Conservation (phyloP, 1,284 basidiomycete genomes). For the Ganoderma boninense region DNA sequence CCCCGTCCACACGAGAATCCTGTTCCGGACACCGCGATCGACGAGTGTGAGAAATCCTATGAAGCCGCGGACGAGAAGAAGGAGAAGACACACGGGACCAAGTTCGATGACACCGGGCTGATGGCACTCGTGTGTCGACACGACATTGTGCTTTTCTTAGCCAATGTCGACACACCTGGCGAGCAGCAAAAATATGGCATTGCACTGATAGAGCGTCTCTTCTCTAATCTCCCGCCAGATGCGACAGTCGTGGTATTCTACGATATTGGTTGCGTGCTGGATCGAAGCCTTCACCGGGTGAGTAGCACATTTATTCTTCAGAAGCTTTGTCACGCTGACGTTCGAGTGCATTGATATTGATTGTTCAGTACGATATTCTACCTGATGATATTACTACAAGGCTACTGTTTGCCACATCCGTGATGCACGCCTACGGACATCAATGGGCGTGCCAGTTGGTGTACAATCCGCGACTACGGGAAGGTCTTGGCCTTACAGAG, state of each 20-base stretch:
- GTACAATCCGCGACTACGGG: conserved; percentile 43
- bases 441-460: too few relatives aligned
- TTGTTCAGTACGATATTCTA: conserved; percentile 48
- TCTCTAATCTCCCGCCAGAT: conserved; percentile 36
- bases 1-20: conserved; percentile 12
- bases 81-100: too few relatives aligned
- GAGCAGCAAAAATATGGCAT: conserved; percentile 51
- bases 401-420: conserved; percentile 45
- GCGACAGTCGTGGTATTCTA: too few relatives aligned
- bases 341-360: too few relatives aligned
- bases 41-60: conserved; percentile 43
- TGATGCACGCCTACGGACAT: conserved; percentile 55
- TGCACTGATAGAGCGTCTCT: conserved; percentile 43
- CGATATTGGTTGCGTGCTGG: too few relatives aligned
- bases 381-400: conserved; percentile 28
- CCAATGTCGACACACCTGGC: conserved; percentile 51
- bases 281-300: conserved; percentile 43
- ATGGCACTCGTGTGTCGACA: too few relatives aligned
- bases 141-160: conserved; percentile 45
- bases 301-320: conserved; percentile 15
- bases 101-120: too few relatives aligned
- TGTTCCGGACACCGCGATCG: conserved; percentile 43
- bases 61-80: conserved; percentile 48
- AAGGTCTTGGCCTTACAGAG: conserved; percentile 45
- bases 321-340: too few relatives aligned